Evolutionary conservation across 2,329 filamentous ascomycete species (phyloP), one percentile per base, ranked within the genome.

Genomic region (Aspergillus tanneri): DNA sequence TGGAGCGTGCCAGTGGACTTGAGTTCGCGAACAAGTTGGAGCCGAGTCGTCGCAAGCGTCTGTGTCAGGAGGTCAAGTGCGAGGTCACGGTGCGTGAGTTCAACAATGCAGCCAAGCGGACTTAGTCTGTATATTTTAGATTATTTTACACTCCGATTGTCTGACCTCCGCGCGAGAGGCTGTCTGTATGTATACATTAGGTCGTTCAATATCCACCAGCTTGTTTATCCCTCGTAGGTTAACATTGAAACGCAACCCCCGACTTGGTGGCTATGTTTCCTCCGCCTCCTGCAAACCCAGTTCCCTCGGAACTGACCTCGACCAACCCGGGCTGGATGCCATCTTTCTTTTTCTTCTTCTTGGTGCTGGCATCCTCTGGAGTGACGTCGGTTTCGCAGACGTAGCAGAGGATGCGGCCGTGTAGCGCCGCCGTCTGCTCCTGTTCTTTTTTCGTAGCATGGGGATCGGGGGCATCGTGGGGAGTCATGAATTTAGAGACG

Each of bases 241-340:
- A 93, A 65, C 88, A 92, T 65, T 95, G 88, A 68, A 96, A 96
- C 0, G 85, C 86, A 14, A 95, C 83, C 0, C 87, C 86, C 3
- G 80, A 73, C 67, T 85, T 93, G 70, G 87, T 87, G 12, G 95
- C 90, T 59, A 88, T 81, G 63, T 87, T 95, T 43, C 82, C 81
- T 2, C 93, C 92, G n/a, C 86, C 85, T 4, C 89, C 87, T 4
- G 92, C 91, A 69, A 96, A 97, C 0, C 92, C 92, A 0, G 92
- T 97, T 0, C 92, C 92, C 60, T 96, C 92, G 27, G 86, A 88
- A 57, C 82, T 84, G 40, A 97, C 80, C 62, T 87, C 83, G 3
- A 96, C 85, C 25, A 96, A 65, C 0, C 91, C 91, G 0, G 85
- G 82, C 50, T 77, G 82, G 27, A 86, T 77, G 43, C 75, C 81